These are phyloP conservation scores for Cladosporium velox DNA, from an alignment of 2,329 filamentous ascomycete species.

Conservation along the genomic window DNA sequence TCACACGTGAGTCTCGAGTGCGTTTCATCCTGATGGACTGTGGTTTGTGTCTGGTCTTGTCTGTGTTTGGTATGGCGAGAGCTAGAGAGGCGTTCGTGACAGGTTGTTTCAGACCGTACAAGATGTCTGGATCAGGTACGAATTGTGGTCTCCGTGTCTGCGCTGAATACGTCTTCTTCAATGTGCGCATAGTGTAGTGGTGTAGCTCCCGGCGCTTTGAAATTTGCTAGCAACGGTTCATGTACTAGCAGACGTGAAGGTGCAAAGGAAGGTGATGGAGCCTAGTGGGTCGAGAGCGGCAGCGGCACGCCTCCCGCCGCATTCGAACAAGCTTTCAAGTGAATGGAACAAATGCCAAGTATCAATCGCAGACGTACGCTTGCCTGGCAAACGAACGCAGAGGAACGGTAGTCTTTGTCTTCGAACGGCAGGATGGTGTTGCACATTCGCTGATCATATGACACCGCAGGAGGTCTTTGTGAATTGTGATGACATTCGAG, in stretches of 20 bases:
- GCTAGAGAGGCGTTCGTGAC: background rate
- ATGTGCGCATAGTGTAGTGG: background rate
- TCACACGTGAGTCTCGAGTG: background rate
- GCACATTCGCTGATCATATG: background rate
- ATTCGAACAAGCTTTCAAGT: background rate
- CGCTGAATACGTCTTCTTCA: background rate
- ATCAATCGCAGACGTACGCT: background rate
- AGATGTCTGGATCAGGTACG: background rate
- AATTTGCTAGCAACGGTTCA: background rate
- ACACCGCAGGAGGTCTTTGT: background rate
- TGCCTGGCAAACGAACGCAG: background rate
- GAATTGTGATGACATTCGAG: background rate
- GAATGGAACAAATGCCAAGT: background rate
- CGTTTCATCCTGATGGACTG: background rate
- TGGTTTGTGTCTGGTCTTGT: background rate
- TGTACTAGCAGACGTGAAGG: background rate
- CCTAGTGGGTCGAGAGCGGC: background rate
- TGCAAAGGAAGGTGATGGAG: background rate
- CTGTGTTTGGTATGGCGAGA: background rate
- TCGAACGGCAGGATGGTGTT: background rate
- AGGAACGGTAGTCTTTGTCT: background rate
- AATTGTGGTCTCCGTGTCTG: background rate
- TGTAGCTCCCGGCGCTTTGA: background rate
- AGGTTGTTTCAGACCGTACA: background rate
- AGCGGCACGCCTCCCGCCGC: background rate